A percentile compares a stretch with the other conserved stretches of the same genome.
Conservation (phyloP, 2,329 filamentous ascomycete species). For the Aureobasidium sp. region DNA sequence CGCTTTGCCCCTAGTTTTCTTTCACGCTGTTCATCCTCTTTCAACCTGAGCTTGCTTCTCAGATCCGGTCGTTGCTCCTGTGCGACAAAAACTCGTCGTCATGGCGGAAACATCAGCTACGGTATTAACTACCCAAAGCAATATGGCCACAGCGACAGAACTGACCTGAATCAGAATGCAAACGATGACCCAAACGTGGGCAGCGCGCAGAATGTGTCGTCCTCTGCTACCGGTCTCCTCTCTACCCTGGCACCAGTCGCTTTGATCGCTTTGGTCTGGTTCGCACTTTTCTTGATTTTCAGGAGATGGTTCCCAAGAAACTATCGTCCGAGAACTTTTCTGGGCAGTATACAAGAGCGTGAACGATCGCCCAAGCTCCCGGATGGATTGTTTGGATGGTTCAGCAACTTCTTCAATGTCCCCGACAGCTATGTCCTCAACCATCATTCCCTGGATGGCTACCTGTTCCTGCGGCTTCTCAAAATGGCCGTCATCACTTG, state of each 20-base stretch:
- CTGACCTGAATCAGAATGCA: conserved; percentile 10
- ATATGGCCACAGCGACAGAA: background rate
- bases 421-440: conserved; percentile 75
- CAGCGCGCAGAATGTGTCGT: background rate
- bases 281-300: conserved; percentile 35
- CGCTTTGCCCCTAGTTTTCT: background rate
- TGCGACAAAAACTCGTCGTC: background rate
- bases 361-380: conserved; percentile 35
- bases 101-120: conserved; percentile 9
- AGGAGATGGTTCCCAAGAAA: conserved; percentile 38
- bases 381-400: conserved; percentile 34
- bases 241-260: conserved; percentile 32
- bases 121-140: conserved; percentile 1
- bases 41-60: background rate
- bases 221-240: conserved; percentile 29
- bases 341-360: conserved; percentile 37
- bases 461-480: conserved; percentile 82
- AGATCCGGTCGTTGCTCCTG: background rate
- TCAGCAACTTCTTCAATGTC: conserved; percentile 45
- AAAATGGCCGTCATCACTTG: conserved; percentile 72
- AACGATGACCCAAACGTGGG: conserved; percentile 25
- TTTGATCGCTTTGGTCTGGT: conserved; percentile 29
- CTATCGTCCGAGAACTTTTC: conserved; percentile 40
- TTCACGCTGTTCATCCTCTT: background rate
- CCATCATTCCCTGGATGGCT: conserved; percentile 87